A percentile compares a stretch with the other conserved stretches of the same genome.
Conservation (phyloP, 176 grass and related monocot species). For the Phragmites australis region DNA sequence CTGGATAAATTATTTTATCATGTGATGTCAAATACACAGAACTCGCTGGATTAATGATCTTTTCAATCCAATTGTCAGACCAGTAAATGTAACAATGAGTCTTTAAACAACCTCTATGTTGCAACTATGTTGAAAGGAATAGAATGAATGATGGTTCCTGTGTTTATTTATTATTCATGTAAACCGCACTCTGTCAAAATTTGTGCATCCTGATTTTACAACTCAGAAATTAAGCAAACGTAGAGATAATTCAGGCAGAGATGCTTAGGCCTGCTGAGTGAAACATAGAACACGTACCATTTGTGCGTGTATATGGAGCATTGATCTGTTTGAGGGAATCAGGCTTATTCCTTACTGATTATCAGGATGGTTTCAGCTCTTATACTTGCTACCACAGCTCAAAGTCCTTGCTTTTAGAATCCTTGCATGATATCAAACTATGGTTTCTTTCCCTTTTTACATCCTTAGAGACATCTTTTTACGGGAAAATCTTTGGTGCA, state of each 20-base stretch:
- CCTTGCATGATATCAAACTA: neutral
- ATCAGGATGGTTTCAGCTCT: neutral
- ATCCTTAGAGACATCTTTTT: neutral
- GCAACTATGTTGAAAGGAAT: constrained; percentile 2
- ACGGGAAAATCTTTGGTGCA: no score
- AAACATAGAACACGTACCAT: neutral
- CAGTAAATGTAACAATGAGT: neutral
- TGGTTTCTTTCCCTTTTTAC: neutral
- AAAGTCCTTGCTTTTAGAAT: neutral
- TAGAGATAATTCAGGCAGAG: neutral
- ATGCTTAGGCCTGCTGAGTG: neutral
- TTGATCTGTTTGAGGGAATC: neutral
- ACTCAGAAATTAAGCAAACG: neutral
- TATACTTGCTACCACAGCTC: neutral
- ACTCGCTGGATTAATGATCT: neutral
- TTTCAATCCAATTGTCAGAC: neutral
- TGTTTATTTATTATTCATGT: neutral
- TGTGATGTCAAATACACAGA: neutral
- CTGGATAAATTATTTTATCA: neutral
- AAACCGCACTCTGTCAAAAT: neutral
- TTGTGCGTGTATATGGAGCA: neutral
- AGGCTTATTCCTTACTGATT: neutral
- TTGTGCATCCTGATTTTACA: neutral
- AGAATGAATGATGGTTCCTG: neutral
- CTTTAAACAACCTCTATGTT: neutral